phyloP scores from a whole-genome alignment of 176 grass and related monocot species.

The Alloteropsis semialata region DNA sequence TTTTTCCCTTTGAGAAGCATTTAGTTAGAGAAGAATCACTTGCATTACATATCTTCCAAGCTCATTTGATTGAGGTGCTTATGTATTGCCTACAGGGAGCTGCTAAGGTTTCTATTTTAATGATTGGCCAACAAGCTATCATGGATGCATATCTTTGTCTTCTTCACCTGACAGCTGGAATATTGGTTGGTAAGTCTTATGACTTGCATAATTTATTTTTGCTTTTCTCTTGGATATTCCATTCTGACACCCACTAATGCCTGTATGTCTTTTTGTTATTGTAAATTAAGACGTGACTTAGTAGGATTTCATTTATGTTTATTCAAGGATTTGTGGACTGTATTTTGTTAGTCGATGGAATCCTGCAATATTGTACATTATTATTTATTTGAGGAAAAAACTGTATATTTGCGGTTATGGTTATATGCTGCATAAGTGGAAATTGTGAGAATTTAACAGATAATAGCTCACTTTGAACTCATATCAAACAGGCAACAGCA shows the following conservation, averaged over 20 bases:
- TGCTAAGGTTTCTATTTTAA: slow-evolving; percentile 93
- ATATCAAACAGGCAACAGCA: not conserved
- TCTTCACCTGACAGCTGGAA: slow-evolving; percentile 93
- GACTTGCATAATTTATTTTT: not conserved
- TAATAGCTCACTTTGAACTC: not conserved
- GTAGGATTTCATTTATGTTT: not conserved
- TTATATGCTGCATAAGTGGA: slow-evolving; percentile 15
- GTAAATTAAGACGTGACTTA: not conserved
- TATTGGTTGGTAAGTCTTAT: slow-evolving; percentile 91
- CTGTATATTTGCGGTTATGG: not conserved
- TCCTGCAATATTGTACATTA: no score
- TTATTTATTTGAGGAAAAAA: no score
- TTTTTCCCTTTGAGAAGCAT: slow-evolving; percentile 34
- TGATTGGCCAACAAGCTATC: slow-evolving; percentile 99
- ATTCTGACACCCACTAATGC: not conserved
- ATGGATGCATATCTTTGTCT: slow-evolving; percentile 99
- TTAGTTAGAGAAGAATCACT: not conserved
- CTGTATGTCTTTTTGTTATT: not conserved
- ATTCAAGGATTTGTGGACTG: not conserved
- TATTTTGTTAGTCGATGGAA: not conserved
- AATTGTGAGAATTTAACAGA: not conserved
- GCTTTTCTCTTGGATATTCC: not conserved
- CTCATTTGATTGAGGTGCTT: not conserved
- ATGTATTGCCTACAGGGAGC: slow-evolving; percentile 59
- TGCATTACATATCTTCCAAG: slow-evolving; percentile 35